phyloP scores from a whole-genome alignment of 78 protist genomes.

The Blattamonas nauphoetae region DNA sequence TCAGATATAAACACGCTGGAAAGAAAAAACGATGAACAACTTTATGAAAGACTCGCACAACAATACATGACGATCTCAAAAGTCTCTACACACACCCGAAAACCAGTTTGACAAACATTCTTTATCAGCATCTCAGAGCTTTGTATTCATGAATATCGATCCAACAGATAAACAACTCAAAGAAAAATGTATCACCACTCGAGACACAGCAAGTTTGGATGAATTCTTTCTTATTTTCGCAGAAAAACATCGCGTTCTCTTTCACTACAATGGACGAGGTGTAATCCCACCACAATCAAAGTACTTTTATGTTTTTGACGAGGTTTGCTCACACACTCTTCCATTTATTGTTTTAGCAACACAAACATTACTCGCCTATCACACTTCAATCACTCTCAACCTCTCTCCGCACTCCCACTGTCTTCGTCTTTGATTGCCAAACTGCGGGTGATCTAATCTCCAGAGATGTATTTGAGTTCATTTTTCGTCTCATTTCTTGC shows the following conservation, averaged over 20 bases:
- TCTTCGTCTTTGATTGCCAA: neutral
- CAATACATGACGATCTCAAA: neutral
- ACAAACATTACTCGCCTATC: neutral
- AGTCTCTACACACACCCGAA: neutral
- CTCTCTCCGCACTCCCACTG: neutral
- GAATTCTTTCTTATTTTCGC: neutral
- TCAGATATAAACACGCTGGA: neutral
- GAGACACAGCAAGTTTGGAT: neutral
- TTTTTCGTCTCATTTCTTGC: neutral
- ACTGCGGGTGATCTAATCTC: neutral
- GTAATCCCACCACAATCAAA: constrained; percentile 77
- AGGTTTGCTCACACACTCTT: neutral
- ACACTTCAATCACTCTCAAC: neutral
- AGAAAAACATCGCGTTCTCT: constrained; percentile 61
- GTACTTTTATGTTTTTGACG: constrained; percentile 27
- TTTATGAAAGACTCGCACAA: neutral
- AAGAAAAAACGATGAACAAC: neutral
- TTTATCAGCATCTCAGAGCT: neutral
- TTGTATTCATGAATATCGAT: neutral
- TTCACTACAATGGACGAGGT: constrained; percentile 98
- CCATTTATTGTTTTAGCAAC: neutral
- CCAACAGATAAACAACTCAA: neutral
- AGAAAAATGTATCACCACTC: neutral
- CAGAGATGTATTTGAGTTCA: neutral
- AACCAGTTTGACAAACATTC: neutral